These are phyloP conservation scores for Neopestalotiopsis sp. DNA, from an alignment of 2,329 filamentous ascomycete species.

Conservation along the genomic window DNA sequence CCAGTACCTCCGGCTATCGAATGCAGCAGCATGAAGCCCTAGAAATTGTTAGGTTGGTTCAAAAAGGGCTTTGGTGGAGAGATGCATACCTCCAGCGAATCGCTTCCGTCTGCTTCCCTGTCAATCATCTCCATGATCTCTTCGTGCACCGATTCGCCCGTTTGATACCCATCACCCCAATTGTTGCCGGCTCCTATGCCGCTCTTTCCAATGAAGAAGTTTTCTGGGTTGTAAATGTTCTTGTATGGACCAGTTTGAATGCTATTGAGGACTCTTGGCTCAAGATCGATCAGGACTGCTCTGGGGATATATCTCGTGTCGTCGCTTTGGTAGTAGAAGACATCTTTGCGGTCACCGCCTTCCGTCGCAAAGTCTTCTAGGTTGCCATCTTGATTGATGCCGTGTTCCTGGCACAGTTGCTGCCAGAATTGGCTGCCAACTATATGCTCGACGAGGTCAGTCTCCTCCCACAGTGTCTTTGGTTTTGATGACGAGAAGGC, in stretches of 20 bases:
- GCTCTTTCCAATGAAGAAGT: conserved; percentile 96
- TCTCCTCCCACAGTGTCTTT: neutral
- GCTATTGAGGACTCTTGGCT: conserved; percentile 89
- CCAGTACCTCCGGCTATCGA: conserved; percentile 97
- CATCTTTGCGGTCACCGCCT: conserved; percentile 96
- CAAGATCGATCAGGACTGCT: conserved; percentile 92
- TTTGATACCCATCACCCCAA: conserved; percentile 96
- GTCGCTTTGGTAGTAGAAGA: conserved; percentile 99
- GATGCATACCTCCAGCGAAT: conserved; percentile 81
- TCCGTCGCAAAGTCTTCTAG: conserved; percentile 97
- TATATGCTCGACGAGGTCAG: conserved; percentile 48
- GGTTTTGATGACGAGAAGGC: conserved; percentile 25
- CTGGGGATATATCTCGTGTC: conserved; percentile 97
- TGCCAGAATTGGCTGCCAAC: conserved; percentile 99
- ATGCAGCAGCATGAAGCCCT: conserved; percentile 98
- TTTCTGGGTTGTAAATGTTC: conserved; percentile 99
- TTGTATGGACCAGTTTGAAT: conserved; percentile 95
- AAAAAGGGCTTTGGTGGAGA: neutral
- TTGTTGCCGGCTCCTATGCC: conserved; percentile 96
- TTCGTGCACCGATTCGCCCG: conserved; percentile 89
- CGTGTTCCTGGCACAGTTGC: conserved; percentile 96
- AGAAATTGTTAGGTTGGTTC: conserved; percentile 27
- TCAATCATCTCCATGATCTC: conserved; percentile 99
- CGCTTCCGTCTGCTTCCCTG: conserved; percentile 95
- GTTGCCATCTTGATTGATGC: conserved; percentile 96